Base-by-base conservation (phyloP, 2,329 filamentous ascomycete species). In the Aspergillus sp. region DNA sequence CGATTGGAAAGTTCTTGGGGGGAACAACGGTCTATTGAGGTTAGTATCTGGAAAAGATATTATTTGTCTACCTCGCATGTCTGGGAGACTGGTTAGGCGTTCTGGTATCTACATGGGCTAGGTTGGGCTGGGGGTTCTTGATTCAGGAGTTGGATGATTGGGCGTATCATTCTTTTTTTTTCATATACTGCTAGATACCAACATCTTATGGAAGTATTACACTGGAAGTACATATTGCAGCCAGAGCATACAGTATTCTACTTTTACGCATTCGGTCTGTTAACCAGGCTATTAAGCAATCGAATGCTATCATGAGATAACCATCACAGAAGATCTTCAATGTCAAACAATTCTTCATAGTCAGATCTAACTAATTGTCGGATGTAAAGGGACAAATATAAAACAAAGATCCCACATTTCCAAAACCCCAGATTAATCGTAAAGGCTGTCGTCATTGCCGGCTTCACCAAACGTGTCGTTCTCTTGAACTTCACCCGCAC, bases 371-470 rank as follows among this genome's bases (percentile, higher is more conserved):
- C 52, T 53, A 53, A 38, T 52, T 10, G 48, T 45, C 50, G 47
- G 52, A 46, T 43, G 45, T 48, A 68, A 66, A 75, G 75, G 62
- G 76, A 47, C 19, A 45, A 52, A 50, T 45, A 42, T 48, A 52
- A 50, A 47, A 60, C 46, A 34, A 51, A 44, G 48, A 45, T 44
- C 50, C 40, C 42, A 53, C 50, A 45, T 19, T 34, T n/a, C 19
- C 29, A 48, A 52, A 39, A 53, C 49, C 30, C 51, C 54, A 50
- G 19, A 71, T 79, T 90, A 96, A 74, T 95, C 88, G 71, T 97
- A 97, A 68, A 97, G 86, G 74, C 90, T 91, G 71, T 96, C 91
- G 66, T 97, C 91, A 68, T 94, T 90, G 61, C 88, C 91, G 57
- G 82, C 87, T 62, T 90, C 85, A 55, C 89, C 90, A 60, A 93